phyloP scores from a whole-genome alignment of 2,329 filamentous ascomycete species.

The Claviceps sp. region DNA sequence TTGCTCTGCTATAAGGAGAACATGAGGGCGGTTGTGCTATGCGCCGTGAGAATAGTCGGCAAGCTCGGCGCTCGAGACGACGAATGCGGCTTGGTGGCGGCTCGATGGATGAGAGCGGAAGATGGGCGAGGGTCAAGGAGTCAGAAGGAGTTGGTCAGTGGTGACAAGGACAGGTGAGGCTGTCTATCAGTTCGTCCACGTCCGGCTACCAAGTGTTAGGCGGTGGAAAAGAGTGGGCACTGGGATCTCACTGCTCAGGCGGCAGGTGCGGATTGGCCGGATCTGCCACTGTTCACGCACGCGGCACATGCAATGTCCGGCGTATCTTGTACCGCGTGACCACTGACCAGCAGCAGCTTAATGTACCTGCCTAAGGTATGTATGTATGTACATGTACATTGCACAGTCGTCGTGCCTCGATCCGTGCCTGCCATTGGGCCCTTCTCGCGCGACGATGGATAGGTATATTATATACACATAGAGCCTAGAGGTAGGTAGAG shows the following conservation, averaged over 20 bases:
- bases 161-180: background rate
- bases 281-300: background rate
- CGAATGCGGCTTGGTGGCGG: background rate
- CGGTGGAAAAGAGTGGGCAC: background rate
- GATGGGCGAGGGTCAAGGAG: background rate
- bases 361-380: no score
- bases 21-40: conserved; percentile 15
- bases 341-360: background rate
- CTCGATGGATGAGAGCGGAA: background rate
- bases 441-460: background rate
- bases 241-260: background rate
- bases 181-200: background rate
- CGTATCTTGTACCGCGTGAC: background rate
- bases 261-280: background rate
- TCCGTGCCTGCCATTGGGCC: background rate
- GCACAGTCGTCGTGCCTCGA: background rate
- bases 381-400: background rate
- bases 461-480: background rate
- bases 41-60: background rate
- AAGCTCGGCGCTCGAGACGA: background rate
- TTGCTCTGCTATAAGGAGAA: conserved; percentile 23
- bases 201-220: background rate
- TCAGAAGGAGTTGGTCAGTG: background rate
- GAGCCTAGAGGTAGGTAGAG: background rate
- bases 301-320: background rate